phyloP scores from a whole-genome alignment of 2,329 filamentous ascomycete genomes.

The Fusarium tjaetaba region DNA sequence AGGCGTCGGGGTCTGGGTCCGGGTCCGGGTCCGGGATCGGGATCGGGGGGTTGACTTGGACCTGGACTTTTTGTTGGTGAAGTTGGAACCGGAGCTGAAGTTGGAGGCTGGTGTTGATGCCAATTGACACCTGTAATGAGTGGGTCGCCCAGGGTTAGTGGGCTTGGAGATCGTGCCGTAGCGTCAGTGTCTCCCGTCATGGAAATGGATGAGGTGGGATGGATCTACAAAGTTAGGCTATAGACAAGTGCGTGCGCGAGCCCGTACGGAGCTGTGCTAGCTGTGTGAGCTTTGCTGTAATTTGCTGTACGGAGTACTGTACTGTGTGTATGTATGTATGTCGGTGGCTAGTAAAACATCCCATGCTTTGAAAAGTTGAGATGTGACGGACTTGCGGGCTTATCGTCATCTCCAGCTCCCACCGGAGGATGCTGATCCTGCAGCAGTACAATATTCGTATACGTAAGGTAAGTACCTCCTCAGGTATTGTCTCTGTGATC shows the following conservation, averaged over 20 bases:
- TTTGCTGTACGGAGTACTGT: too few relatives aligned
- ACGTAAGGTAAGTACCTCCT: neutral
- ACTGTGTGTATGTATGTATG: neutral
- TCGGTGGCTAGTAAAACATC: neutral
- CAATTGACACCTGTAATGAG: conserved; percentile 25
- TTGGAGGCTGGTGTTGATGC: conserved; percentile 25
- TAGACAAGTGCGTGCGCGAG: conserved; percentile 4
- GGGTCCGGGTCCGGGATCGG: neutral
- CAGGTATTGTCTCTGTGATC: neutral
- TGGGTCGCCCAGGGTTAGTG: conserved; percentile 34
- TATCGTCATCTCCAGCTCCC: neutral
- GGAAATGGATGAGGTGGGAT: neutral
- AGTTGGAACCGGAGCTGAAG: neutral
- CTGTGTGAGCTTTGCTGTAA: neutral
- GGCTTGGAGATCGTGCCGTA: conserved; percentile 32
- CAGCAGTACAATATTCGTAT: conserved; percentile 8
- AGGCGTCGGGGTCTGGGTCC: conserved; percentile 1
- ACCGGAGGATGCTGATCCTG: neutral
- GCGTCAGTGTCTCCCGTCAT: conserved; percentile 18
- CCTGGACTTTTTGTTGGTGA: conserved; percentile 3
- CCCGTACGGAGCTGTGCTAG: neutral
- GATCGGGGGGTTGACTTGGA: neutral
- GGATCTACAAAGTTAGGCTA: neutral
- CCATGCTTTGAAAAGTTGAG: neutral
- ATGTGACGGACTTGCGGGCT: neutral